A percentile compares a stretch with the other conserved stretches of the same genome.
These are phyloP conservation scores for Pichia kluyveri DNA, from an alignment of 805 yeast species.

Conservation along the genomic window DNA sequence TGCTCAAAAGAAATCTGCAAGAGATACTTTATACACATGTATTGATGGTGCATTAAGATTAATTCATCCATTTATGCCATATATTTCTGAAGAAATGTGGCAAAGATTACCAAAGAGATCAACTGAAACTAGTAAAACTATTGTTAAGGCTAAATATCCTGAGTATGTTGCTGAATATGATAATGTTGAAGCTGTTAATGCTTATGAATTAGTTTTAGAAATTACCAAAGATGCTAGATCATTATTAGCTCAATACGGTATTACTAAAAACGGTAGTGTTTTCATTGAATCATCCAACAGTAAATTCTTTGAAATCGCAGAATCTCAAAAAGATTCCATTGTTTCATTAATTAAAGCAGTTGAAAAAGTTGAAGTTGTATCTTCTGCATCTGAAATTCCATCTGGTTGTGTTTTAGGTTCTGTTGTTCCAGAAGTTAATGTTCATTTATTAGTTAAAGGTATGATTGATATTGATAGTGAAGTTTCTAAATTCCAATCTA, in stretches of 20 bases:
- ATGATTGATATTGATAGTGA: conserved; percentile 89
- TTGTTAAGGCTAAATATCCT: conserved; percentile 78
- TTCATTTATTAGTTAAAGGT: conserved; percentile 89
- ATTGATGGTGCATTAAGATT: conserved; percentile 83
- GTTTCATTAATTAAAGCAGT: conserved; percentile 89
- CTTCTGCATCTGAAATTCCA: conserved; percentile 51
- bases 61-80: conserved; percentile 99
- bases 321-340: conserved; percentile 75
- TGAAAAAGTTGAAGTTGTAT: conserved; percentile 59
- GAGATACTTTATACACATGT: conserved; percentile 88
- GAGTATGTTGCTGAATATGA: conserved; percentile 49
- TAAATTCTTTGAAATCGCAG: conserved; percentile 42
- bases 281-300: conserved; percentile 61
- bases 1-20: conserved; percentile 79
- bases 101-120: conserved; percentile 91
- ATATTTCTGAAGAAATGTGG: conserved; percentile 96
- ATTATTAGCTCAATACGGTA: conserved; percentile 79
- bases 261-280: conserved; percentile 80
- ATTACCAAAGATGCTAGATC: conserved; percentile 90
- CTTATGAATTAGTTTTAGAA: conserved; percentile 77
- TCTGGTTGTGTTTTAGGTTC: conserved; percentile 85
- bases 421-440: conserved; percentile 72
- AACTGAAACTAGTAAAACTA: conserved; percentile 58
- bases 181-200: conserved; percentile 56
- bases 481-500: conserved; percentile 72